Evolutionary conservation across 164 flowering plant genomes (phyloP).

Genomic region (Saururus chinensis): DNA sequence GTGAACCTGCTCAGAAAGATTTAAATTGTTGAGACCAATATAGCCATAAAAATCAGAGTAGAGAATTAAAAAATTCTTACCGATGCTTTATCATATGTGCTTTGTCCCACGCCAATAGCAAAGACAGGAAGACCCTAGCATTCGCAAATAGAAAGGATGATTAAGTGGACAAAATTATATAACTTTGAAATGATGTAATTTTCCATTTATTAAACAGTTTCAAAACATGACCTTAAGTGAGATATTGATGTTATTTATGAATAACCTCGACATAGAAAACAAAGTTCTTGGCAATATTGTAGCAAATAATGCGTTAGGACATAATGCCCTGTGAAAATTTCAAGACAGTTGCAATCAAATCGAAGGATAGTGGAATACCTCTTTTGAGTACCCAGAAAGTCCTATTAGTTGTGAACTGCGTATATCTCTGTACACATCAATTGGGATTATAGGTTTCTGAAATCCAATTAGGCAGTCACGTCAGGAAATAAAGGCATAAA

Average conservation of each 20-base stretch:
- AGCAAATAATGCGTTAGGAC: no score
- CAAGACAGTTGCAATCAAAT: neutral
- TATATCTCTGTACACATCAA: constrained; percentile 61
- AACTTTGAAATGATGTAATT: no score
- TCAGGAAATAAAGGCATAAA: neutral
- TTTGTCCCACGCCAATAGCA: constrained; percentile 86
- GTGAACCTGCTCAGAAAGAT: constrained; percentile 40
- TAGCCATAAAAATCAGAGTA: neutral
- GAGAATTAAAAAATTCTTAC: constrained; percentile 35
- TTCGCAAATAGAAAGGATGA: neutral
- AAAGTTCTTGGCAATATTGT: no score
- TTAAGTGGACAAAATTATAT: neutral
- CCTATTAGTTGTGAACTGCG: constrained; percentile 87
- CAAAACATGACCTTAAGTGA: no score
- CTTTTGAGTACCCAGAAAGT: constrained; percentile 77
- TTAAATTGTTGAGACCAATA: no score
- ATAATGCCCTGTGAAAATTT: no score
- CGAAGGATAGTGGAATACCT: constrained; percentile 33
- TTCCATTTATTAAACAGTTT: no score
- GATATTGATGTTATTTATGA: no score
- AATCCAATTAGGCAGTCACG: neutral
- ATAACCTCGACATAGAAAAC: no score
- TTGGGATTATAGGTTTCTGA: constrained; percentile 88
- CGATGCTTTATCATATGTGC: constrained; percentile 89
- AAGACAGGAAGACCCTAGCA: constrained; percentile 83